These are phyloP conservation scores for Talaromyces sp. DNA, from an alignment of 2,329 filamentous ascomycete genomes.

Conservation along the genomic window DNA sequence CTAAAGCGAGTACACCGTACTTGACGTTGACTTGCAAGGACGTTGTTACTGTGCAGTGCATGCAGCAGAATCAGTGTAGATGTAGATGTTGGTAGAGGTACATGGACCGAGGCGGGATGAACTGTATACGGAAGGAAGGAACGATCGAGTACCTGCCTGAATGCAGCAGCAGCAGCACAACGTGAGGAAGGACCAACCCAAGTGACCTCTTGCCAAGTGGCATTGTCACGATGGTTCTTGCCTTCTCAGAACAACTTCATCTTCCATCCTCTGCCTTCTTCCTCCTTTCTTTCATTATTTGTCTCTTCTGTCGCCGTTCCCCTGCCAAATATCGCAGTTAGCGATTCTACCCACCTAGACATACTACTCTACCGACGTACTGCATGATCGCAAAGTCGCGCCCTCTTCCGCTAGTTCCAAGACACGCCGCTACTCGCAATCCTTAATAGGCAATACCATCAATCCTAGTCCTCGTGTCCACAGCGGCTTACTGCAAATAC, in stretches of 20 bases:
- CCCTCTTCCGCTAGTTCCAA: conserved; percentile 3
- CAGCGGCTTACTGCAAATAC: neutral
- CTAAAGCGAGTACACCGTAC: neutral
- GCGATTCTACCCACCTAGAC: neutral
- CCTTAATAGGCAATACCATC: conserved; percentile 9
- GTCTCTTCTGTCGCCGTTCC: neutral
- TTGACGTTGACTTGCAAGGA: neutral
- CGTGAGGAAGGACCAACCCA: neutral
- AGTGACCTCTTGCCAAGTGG: conserved; percentile 8
- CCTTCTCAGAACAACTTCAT: neutral
- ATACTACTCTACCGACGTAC: neutral
- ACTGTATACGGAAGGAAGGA: neutral
- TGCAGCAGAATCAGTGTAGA: conserved; percentile 4
- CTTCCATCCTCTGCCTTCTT: neutral
- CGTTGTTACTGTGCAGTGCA: neutral
- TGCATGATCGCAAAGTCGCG: neutral
- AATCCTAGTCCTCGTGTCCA: conserved; percentile 1
- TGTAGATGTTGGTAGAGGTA: neutral
- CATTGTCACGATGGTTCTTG: conserved; percentile 1
- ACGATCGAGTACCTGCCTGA: conserved; percentile 11
- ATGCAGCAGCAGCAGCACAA: conserved; percentile 5
- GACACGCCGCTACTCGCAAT: neutral
- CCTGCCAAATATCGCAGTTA: neutral
- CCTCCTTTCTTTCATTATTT: neutral
- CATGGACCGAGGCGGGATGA: neutral